These are phyloP conservation scores for Coniochaeta sp. DNA, from an alignment of 2,329 filamentous ascomycete genomes.

Conservation along the genomic window DNA sequence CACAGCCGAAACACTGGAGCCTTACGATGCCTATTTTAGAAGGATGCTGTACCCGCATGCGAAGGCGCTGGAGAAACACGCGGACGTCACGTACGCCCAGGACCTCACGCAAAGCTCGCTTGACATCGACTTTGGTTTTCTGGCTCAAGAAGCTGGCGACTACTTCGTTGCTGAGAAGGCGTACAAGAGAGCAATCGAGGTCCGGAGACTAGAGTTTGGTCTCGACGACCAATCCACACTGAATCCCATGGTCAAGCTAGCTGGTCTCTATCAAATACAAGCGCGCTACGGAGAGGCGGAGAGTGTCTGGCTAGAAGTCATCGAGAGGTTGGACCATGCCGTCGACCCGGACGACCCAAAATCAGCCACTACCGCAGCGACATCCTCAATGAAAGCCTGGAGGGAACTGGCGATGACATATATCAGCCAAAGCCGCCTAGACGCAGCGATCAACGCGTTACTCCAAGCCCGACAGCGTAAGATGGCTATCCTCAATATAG, in stretches of 20 bases:
- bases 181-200: not conserved
- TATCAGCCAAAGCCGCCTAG: not conserved
- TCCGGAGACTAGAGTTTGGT: constrained; percentile 1
- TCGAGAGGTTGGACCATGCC: not conserved
- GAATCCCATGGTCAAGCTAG: not conserved
- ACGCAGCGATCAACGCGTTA: not conserved
- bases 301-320: not conserved
- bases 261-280: not conserved
- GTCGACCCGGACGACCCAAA: not conserved
- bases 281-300: not conserved
- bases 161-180: not conserved
- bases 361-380: too few species aligned
- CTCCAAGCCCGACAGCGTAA: not conserved
- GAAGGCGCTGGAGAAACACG: not conserved
- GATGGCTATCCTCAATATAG: not conserved
- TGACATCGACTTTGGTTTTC: not conserved
- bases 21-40: not conserved
- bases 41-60: not conserved
- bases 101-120: not conserved
- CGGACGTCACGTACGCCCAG: not conserved
- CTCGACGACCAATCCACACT: not conserved
- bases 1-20: not conserved
- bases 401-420: not conserved
- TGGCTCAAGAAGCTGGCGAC: not conserved
- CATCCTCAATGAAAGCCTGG: not conserved